phyloP scores from a whole-genome alignment of 176 grass and related monocot genomes.

The Carex myosuroides region DNA sequence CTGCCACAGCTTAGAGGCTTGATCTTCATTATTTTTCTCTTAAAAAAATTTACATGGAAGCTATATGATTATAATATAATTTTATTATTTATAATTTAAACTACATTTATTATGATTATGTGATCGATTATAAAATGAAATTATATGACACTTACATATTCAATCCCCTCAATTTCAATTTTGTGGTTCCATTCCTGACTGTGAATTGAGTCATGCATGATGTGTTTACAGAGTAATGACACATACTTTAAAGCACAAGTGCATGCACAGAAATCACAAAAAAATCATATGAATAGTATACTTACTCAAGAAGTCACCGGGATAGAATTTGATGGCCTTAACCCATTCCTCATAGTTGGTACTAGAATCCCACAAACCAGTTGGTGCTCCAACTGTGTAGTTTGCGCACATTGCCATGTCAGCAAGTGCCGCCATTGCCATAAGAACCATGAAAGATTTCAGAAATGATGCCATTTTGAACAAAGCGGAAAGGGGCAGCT shows the following conservation, averaged over 20 bases:
- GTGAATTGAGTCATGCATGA: background rate
- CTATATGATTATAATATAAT: too few species aligned
- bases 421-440: slow-evolving; percentile 11
- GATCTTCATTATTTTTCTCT: too few species aligned
- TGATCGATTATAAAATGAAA: too few species aligned
- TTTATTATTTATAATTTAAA: too few species aligned
- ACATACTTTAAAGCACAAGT: background rate
- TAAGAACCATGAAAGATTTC: slow-evolving; percentile 4
- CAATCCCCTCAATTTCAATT: too few species aligned
- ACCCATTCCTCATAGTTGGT: slow-evolving; percentile 10
- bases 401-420: background rate
- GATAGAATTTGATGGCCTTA: background rate
- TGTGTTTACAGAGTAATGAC: background rate
- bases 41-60: background rate
- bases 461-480: slow-evolving; percentile 5
- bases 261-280: background rate
- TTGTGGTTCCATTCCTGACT: background rate
- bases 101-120: too few species aligned
- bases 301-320: slow-evolving; percentile 19
- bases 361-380: background rate
- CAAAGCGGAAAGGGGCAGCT: background rate
- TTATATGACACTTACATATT: too few species aligned
- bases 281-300: background rate
- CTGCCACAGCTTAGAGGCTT: too few species aligned
- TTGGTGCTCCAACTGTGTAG: slow-evolving; percentile 1